phyloP scores from a whole-genome alignment of 2,329 filamentous ascomycete genomes.

The Verticillium albo-atrum region DNA sequence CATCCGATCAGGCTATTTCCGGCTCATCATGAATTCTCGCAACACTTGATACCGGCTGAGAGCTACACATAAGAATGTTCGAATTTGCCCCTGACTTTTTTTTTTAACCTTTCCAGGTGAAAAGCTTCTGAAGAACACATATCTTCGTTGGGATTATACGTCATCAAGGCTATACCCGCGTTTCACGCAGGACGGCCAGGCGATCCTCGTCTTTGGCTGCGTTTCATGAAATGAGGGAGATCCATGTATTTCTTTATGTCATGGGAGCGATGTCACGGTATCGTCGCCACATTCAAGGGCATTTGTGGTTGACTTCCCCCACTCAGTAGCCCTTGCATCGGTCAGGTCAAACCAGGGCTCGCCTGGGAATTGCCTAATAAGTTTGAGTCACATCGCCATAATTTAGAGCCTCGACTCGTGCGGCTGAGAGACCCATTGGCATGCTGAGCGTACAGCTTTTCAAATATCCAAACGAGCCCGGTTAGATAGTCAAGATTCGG shows the following conservation, averaged over 20 bases:
- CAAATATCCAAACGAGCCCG: neutral
- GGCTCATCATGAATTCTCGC: neutral
- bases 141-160: no score
- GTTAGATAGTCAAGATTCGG: neutral
- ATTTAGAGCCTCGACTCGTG: neutral
- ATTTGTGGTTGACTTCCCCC: no score
- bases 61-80: neutral
- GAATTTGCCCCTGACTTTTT: neutral
- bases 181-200: no score
- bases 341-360: neutral
- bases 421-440: neutral
- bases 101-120: neutral
- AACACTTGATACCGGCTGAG: neutral
- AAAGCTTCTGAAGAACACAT: no score
- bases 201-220: no score
- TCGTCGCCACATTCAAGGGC: no score
- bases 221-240: no score
- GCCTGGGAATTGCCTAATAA: neutral
- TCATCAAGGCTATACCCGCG: no score
- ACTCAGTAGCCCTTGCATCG: neutral
- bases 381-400: neutral
- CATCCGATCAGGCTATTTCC: neutral
- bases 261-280: no score
- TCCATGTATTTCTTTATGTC: no score
- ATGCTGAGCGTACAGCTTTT: neutral